These are phyloP conservation scores for Acrocalymma vagum DNA, from an alignment of 2,329 filamentous ascomycete genomes.

Conservation along the genomic window DNA sequence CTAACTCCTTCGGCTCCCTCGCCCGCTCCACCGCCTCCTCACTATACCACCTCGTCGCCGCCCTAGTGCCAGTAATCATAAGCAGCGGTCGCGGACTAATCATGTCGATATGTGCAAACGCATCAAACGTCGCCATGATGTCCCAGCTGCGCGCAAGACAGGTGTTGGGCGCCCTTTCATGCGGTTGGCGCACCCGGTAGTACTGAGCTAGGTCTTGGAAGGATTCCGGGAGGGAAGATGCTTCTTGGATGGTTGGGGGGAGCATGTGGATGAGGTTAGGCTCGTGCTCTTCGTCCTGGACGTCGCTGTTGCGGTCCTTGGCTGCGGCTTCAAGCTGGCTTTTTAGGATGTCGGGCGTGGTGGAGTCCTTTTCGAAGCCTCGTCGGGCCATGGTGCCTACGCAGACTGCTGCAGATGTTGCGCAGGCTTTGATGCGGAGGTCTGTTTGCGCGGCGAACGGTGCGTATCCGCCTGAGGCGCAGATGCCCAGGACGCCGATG, in stretches of 20 bases:
- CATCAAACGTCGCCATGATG: slow-evolving; percentile 25
- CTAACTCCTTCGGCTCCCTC: slow-evolving; percentile 37
- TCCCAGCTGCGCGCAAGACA: slow-evolving; percentile 20
- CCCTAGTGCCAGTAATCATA: slow-evolving; percentile 32
- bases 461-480: slow-evolving; percentile 49
- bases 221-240: too few relatives aligned
- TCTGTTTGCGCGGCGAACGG: slow-evolving; percentile 45
- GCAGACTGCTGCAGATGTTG: slow-evolving; percentile 39
- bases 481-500: slow-evolving; percentile 53
- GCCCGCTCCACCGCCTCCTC: slow-evolving; percentile 25
- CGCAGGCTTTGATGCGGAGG: slow-evolving; percentile 50
- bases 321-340: not conserved
- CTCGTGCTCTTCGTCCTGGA: too few relatives aligned
- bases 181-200: slow-evolving; percentile 20
- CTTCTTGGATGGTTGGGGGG: too few relatives aligned
- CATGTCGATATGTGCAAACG: slow-evolving; percentile 23
- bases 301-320: not conserved
- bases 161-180: slow-evolving; percentile 18
- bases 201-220: slow-evolving; percentile 25
- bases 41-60: slow-evolving; percentile 29
- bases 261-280: too few relatives aligned
- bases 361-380: slow-evolving; percentile 17
- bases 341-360: slow-evolving; percentile 1
- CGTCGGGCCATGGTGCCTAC: slow-evolving; percentile 40
- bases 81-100: slow-evolving; percentile 34